phyloP scores from a whole-genome alignment of 208 protist species.

The Leishmania martiniquensis region DNA sequence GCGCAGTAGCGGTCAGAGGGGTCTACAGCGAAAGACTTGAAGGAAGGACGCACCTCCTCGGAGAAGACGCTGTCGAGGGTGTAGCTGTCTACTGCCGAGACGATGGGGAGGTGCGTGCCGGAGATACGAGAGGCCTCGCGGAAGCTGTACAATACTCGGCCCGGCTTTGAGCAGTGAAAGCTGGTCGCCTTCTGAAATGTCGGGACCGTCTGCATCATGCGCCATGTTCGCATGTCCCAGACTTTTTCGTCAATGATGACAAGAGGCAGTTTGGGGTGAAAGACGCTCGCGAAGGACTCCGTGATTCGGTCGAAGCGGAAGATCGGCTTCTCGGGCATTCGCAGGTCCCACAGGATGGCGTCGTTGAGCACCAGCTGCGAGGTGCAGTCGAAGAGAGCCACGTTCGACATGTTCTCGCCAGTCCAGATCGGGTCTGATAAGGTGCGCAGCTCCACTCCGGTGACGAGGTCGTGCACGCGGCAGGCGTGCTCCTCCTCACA shows the following conservation, averaged over 20 bases:
- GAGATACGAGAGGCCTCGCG: slow-evolving; percentile 45
- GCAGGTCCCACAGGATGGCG: slow-evolving; percentile 86
- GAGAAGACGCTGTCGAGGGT: slow-evolving; percentile 83
- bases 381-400: slow-evolving; percentile 78
- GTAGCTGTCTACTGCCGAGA: slow-evolving; percentile 82
- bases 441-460: slow-evolving; percentile 51
- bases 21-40: slow-evolving; percentile 80
- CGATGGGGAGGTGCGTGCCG: slow-evolving; percentile 48
- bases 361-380: slow-evolving; percentile 85
- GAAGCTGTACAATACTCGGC: slow-evolving; percentile 81
- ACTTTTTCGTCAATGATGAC: slow-evolving; percentile 88
- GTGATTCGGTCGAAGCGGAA: slow-evolving; percentile 90
- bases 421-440: slow-evolving; percentile 76
- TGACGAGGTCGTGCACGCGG: slow-evolving; percentile 67
- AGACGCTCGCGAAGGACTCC: slow-evolving; percentile 75
- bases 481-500: slow-evolving; percentile 65
- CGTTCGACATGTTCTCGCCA: slow-evolving; percentile 73
- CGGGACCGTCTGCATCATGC: slow-evolving; percentile 77
- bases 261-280: slow-evolving; percentile 75
- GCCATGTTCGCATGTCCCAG: slow-evolving; percentile 83
- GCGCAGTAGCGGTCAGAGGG: slow-evolving; percentile 88
- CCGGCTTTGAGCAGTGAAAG: slow-evolving; percentile 60
- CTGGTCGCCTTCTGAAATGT: slow-evolving; percentile 74
- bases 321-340: slow-evolving; percentile 63
- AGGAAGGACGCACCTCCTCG: slow-evolving; percentile 69